Conservation (phyloP, 2,329 filamentous ascomycete genomes). For the Lecanosticta acicola region DNA sequence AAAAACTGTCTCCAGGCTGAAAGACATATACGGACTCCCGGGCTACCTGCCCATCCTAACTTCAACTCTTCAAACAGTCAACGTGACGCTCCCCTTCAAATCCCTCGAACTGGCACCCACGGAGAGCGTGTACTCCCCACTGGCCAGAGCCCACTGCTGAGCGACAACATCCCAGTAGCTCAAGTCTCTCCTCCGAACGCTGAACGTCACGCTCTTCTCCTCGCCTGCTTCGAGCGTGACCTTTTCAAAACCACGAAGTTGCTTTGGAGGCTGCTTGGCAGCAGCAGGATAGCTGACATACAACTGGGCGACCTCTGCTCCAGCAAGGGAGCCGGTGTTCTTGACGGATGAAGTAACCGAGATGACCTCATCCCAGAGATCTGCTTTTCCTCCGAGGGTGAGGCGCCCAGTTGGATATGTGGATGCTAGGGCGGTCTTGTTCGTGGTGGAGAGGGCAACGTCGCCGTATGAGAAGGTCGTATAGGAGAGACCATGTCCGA, state of each 20-base stretch:
- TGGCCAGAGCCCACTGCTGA: conserved; percentile 43
- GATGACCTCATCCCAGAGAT: conserved; percentile 58
- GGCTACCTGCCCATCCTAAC: no score
- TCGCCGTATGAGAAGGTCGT: conserved; percentile 38
- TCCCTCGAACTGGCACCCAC: conserved; percentile 13
- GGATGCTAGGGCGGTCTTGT: conserved; percentile 9
- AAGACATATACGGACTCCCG: no score
- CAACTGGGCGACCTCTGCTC: conserved; percentile 53
- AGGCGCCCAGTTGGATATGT: conserved; percentile 46
- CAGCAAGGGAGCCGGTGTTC: conserved; percentile 55
- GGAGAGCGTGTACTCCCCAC: conserved; percentile 8
- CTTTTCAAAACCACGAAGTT: conserved; percentile 40
- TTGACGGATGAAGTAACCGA: conserved; percentile 52
- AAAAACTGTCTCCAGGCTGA: no score
- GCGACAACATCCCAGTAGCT: conserved; percentile 21
- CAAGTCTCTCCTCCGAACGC: conserved; percentile 20
- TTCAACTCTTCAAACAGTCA: conserved; percentile 5
- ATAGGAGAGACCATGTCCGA: conserved; percentile 42
- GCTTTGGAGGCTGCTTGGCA: conserved; percentile 47
- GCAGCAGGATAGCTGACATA: conserved; percentile 37
- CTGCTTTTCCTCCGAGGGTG: conserved; percentile 46
- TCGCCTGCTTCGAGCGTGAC: conserved; percentile 20
- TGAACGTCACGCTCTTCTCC: conserved; percentile 15
- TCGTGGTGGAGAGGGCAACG: conserved; percentile 6
- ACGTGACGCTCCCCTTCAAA: conserved; percentile 2